Evolutionary conservation across 495 filamentous ascomycete species (phyloP).

Genomic region (Penicillium macrosclerotiorum): DNA sequence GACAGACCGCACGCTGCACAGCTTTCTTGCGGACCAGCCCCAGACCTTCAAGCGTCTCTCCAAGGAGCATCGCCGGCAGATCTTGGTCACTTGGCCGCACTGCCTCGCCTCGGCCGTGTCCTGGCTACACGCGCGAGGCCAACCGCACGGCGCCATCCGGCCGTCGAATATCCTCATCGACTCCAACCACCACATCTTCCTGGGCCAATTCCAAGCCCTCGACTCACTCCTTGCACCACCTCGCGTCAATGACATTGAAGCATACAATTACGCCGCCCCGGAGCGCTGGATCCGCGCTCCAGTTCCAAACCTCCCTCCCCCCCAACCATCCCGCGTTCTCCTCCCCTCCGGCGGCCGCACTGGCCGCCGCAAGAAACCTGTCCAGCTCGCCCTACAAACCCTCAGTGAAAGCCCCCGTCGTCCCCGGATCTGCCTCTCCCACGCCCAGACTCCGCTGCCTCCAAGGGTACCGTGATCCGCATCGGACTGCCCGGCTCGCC

Average conservation of each 20-base stretch:
- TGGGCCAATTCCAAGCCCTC: conserved; percentile 69
- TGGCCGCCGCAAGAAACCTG: conserved; percentile 29
- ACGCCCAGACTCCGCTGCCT: conserved; percentile 34
- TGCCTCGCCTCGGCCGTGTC: conserved; percentile 77
- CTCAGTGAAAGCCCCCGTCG: conserved; percentile 21
- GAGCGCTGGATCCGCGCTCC: conserved; percentile 63
- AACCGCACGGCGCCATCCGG: conserved; percentile 75
- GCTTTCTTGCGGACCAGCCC: conserved; percentile 69
- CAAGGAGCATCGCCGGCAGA: conserved; percentile 66
- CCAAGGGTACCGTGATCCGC: conserved; percentile 42
- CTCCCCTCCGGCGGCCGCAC: conserved; percentile 52
- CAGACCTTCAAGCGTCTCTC: conserved; percentile 64
- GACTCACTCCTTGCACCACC: conserved; percentile 52
- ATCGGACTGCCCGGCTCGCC: conserved; percentile 34
- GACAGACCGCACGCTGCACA: conserved; percentile 69
- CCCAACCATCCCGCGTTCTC: conserved; percentile 13
- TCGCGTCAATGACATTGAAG: conserved; percentile 67
- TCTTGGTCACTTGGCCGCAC: conserved; percentile 82
- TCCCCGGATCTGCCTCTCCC: conserved; percentile 24
- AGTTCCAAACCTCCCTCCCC: conserved; percentile 5
- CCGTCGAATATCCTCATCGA: conserved; percentile 82
- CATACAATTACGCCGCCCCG: conserved; percentile 84
- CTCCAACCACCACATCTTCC: conserved; percentile 64
- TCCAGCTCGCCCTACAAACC: conserved; percentile 18
- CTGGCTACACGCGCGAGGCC: conserved; percentile 70